Base-by-base conservation (phyloP, 768 basidiomycete species). In the Mrakia hoshinonis region DNA sequence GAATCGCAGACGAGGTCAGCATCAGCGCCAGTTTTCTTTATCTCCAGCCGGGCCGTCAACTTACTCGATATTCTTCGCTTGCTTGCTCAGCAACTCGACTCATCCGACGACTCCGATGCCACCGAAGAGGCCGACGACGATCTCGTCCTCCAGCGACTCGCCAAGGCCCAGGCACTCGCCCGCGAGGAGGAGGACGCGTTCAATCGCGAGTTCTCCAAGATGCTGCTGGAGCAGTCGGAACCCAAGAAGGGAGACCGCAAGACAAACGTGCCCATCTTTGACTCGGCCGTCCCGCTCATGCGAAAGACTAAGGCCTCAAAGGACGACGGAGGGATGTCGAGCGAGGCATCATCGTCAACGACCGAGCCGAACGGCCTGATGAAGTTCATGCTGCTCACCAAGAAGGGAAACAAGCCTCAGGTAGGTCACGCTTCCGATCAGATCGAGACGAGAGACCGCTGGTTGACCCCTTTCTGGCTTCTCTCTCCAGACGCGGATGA, bases 381-480 rank as follows among this genome's bases (percentile, higher is more conserved):
- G 92, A 88, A 87, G 74, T 99, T 99, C 79, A 93, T 90, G 4
- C 83, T 98, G 52, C 83, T 98, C 74, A 90, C 93, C 9, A 94
- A 95, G 83, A 87, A 87, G 70, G 95, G 96, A 6, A 92, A 91
- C 79, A 96, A 89, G 79, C 92, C 91, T 79, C 90, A 91, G 82
- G 92, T 89, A 75, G 68, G 84, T 79, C 52, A 26, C 39, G 47
- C 31, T 54, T 31, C 24, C 36, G n/a, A 34, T 43, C n/a, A 22
- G 15, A 36, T 60, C 29, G 38, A 12, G 20, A 20, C 60, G 26
- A 49, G 38, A 55, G 46, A 24, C 12, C 43, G 20, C 18, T n/a
- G 1, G 48, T 24, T 55, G 36, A 48, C 43, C 60, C 3, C 4
- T 61, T 46, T 43, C 46, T 48, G 24, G 48, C 20, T 66, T 38